Percentiles rank a stretch among this genome's conserved stretches.
phyloP scores from a whole-genome alignment of 192 early-diverging fungal genomes.

The Entomortierella parvispora region DNA sequence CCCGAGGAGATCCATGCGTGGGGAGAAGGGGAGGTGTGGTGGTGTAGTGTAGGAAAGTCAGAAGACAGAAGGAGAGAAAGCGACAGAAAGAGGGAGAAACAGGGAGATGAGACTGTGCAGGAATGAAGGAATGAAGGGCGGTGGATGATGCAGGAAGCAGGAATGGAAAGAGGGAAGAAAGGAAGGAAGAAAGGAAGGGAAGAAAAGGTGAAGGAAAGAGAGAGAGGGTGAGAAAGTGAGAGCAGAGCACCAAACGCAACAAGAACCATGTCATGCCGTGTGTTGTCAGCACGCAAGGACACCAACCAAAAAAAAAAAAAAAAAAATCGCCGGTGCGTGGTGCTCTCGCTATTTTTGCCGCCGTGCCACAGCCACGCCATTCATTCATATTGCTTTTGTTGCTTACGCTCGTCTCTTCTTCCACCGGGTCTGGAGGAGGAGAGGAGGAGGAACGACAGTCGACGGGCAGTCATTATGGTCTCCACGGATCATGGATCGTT shows the following conservation, averaged over 20 bases:
- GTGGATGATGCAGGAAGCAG: background rate
- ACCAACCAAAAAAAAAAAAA: too few relatives aligned
- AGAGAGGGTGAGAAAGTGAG: background rate
- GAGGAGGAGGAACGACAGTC: too few relatives aligned
- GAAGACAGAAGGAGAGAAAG: background rate
- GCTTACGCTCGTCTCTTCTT: too few relatives aligned
- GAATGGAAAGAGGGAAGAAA: background rate
- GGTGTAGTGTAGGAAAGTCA: background rate
- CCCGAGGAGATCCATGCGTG: constrained; percentile 38
- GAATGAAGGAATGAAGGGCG: background rate
- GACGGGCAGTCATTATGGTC: too few relatives aligned
- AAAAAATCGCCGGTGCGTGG: too few relatives aligned
- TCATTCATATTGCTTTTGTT: too few relatives aligned
- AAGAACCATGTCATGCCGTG: too few relatives aligned
- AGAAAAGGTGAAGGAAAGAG: constrained; percentile 2
- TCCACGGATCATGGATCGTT: too few relatives aligned
- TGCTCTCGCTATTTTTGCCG: too few relatives aligned
- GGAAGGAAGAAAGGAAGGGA: background rate
- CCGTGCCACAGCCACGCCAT: too few relatives aligned
- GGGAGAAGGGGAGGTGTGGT: background rate
- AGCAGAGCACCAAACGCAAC: background rate
- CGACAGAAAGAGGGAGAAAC: background rate
- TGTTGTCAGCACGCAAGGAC: too few relatives aligned
- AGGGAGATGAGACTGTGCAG: background rate
- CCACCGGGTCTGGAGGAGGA: too few relatives aligned